A percentile compares a stretch with the other conserved stretches of the same genome.
phyloP scores from a whole-genome alignment of 2,329 filamentous ascomycete species.

The Teratosphaeria destructans region DNA sequence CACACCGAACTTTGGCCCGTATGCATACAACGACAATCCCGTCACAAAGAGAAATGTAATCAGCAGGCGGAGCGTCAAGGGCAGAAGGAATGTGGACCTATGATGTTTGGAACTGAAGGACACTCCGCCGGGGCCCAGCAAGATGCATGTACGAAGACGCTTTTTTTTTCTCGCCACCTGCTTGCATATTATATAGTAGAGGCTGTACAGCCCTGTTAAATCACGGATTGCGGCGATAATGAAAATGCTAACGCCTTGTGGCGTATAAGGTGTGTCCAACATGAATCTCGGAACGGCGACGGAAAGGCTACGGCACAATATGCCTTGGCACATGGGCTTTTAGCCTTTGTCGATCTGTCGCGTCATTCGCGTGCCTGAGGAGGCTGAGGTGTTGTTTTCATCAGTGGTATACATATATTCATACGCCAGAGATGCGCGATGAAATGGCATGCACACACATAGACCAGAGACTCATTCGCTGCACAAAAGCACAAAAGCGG shows the following conservation, averaged over 20 bases:
- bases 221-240: background rate
- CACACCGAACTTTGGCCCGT: constrained; percentile 14
- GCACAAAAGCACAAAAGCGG: too few relatives aligned
- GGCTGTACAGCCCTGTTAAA: too few relatives aligned
- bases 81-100: constrained; percentile 5
- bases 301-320: background rate
- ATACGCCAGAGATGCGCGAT: too few relatives aligned
- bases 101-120: background rate
- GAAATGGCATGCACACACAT: too few relatives aligned
- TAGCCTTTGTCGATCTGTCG: background rate
- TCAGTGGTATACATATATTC: too few relatives aligned
- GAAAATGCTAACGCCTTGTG: background rate
- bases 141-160: background rate
- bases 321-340: background rate
- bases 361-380: background rate
- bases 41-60: constrained; percentile 4
- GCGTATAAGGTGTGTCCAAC: background rate
- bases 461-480: too few relatives aligned
- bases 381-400: too few relatives aligned
- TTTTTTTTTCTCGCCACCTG: background rate
- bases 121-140: background rate
- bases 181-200: background rate
- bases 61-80: constrained; percentile 4
- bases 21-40: constrained; percentile 11
- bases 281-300: too few relatives aligned